Evolutionary conservation across 768 basidiomycete genomes (phyloP).

Genomic region (Suillus tomentosus): DNA sequence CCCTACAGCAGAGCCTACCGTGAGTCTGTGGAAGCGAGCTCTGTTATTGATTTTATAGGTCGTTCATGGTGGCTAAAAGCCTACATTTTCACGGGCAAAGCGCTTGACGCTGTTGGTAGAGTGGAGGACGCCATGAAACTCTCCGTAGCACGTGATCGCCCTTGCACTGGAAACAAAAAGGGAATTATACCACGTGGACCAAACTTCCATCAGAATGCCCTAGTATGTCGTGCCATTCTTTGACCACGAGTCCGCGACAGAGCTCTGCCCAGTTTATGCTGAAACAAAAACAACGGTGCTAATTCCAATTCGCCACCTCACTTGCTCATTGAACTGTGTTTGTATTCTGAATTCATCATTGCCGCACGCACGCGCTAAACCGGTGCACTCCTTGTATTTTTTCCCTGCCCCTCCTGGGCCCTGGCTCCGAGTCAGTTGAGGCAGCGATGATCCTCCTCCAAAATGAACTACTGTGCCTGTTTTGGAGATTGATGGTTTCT

Average conservation of each 20-base stretch:
- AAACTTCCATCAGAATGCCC: neutral
- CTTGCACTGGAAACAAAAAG: neutral
- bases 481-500: neutral
- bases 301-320: neutral
- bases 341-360: neutral
- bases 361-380: neutral
- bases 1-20: slow-evolving; percentile 80
- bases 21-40: slow-evolving; percentile 45
- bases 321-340: neutral
- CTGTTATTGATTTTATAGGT: slow-evolving; percentile 12
- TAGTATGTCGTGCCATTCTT: neutral
- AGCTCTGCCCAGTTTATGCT: neutral
- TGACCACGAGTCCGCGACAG: neutral
- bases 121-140: slow-evolving; percentile 28
- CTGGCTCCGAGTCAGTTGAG: neutral
- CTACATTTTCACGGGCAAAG: slow-evolving; percentile 35
- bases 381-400: slow-evolving; percentile 2
- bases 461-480: neutral
- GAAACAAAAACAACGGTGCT: neutral
- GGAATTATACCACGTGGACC: neutral
- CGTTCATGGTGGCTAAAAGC: slow-evolving; percentile 11
- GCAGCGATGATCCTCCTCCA: neutral
- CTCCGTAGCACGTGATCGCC: slow-evolving; percentile 13
- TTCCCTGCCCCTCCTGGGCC: neutral
- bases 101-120: slow-evolving; percentile 11